Evolutionary conservation across 306 rosid genomes (phyloP).

Genomic region (Vachellia pachyceras): DNA sequence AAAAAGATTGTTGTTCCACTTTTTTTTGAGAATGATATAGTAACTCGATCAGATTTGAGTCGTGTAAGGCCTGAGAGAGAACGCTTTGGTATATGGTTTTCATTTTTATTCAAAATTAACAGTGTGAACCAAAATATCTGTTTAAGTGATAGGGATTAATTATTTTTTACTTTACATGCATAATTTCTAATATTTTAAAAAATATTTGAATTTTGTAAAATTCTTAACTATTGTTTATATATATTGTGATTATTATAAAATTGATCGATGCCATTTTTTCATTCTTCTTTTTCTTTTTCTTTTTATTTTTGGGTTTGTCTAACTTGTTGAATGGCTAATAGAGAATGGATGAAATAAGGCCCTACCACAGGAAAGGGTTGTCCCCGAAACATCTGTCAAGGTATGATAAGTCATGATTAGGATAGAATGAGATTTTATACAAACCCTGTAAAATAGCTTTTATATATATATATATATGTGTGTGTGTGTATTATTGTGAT

Average conservation of each 20-base stretch:
- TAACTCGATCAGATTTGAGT: background rate
- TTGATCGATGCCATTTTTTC: background rate
- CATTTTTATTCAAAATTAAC: background rate
- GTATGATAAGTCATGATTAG: conserved; percentile 37
- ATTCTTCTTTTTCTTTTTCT: background rate
- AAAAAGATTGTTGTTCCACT: background rate
- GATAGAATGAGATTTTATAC: conserved; percentile 49
- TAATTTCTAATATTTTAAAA: background rate
- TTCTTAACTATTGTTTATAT: background rate
- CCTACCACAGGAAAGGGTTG: conserved; percentile 45
- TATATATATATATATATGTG: no score
- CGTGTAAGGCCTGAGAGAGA: background rate
- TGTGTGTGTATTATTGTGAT: conserved; percentile 23
- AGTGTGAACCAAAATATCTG: background rate
- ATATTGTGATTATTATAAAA: background rate
- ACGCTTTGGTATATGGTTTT: background rate
- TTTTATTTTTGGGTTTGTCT: background rate
- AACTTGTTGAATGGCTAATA: background rate
- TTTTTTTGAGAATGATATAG: no score
- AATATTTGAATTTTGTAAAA: background rate
- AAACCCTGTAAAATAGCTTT: conserved; percentile 17
- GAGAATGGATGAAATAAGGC: conserved; percentile 5
- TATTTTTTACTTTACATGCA: no score
- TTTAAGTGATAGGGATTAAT: background rate
- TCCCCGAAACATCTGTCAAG: conserved; percentile 49